Conservation (phyloP, 2,329 filamentous ascomycete genomes). For the Pseudogymnoascus sp. region DNA sequence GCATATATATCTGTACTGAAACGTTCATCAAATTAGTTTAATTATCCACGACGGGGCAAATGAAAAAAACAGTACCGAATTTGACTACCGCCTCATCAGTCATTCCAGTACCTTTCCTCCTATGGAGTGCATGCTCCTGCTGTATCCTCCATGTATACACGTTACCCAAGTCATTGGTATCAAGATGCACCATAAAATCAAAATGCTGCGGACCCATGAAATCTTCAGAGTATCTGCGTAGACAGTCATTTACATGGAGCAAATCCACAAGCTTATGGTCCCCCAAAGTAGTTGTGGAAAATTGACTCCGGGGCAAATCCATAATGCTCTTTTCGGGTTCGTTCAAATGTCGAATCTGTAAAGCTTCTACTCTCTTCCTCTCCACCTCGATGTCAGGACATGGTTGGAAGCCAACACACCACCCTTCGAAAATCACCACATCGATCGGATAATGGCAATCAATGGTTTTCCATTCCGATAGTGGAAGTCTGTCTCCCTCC, state of each 20-base stretch:
- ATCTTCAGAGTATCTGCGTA: constrained; percentile 48
- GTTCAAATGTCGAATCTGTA: constrained; percentile 28
- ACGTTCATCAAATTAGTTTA: background rate
- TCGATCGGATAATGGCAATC: constrained; percentile 29
- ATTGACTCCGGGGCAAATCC: background rate
- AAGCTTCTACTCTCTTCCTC: constrained; percentile 39
- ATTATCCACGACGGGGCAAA: background rate
- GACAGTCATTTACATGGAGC: constrained; percentile 51
- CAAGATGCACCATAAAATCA: constrained; percentile 58
- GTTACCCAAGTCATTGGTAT: constrained; percentile 54
- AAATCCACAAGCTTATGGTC: constrained; percentile 50
- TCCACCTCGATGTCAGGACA: constrained; percentile 42
- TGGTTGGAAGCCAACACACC: constrained; percentile 64
- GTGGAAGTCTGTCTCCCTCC: constrained; percentile 54
- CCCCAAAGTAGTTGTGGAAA: constrained; percentile 38
- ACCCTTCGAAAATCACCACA: constrained; percentile 65
- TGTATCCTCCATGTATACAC: constrained; percentile 64
- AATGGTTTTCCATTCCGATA: constrained; percentile 45
- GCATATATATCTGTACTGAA: constrained; percentile 48
- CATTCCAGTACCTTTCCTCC: constrained; percentile 56
- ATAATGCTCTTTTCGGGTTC: background rate
- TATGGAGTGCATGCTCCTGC: constrained; percentile 55
- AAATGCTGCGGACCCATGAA: constrained; percentile 48
- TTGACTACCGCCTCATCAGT: constrained; percentile 55
- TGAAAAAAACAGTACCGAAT: constrained; percentile 40